Percentiles rank a stretch among this genome's conserved stretches.
Conservation (phyloP, 139 green algal species). For the Nannochloris sp. region DNA sequence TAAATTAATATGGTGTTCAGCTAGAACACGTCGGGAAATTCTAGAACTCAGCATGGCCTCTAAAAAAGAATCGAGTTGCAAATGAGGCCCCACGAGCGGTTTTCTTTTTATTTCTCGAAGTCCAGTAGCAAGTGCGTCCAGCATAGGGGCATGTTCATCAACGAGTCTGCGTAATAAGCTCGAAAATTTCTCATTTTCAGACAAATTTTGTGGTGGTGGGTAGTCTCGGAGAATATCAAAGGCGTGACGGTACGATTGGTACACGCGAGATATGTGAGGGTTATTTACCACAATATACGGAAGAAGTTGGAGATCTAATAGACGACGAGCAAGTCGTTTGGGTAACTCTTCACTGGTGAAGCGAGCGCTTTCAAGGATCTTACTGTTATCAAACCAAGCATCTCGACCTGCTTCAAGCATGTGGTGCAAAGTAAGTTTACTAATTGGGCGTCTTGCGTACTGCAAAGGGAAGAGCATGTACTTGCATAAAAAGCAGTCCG, state of each 20-base stretch:
- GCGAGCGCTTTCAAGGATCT: neutral
- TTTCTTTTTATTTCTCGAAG: slow-evolving; percentile 65
- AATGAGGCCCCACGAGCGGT: slow-evolving; percentile 59
- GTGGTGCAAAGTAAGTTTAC: neutral
- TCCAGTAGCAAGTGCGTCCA: slow-evolving; percentile 70
- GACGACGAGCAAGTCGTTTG: slow-evolving; percentile 65
- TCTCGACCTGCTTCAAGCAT: neutral
- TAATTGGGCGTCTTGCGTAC: neutral
- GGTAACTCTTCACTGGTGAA: slow-evolving; percentile 40
- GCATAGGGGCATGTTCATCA: slow-evolving; percentile 78
- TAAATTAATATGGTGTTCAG: slow-evolving; percentile 88
- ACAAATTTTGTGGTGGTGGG: slow-evolving; percentile 31
- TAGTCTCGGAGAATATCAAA: slow-evolving; percentile 56
- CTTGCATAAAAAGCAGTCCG: no score
- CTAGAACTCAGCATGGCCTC: slow-evolving; percentile 52
- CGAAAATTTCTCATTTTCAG: slow-evolving; percentile 67
- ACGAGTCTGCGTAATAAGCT: slow-evolving; percentile 69
- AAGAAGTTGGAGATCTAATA: slow-evolving; percentile 86
- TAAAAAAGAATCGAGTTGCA: slow-evolving; percentile 72
- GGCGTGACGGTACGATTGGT: slow-evolving; percentile 69
- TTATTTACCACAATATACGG: slow-evolving; percentile 87
- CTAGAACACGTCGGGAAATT: slow-evolving; percentile 77
- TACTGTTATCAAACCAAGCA: neutral
- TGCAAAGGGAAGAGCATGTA: no score
- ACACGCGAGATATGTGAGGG: slow-evolving; percentile 81